Evolutionary conservation across 75 land plant genomes (phyloP).

Genomic region (Sequoiadendron giganteum): DNA sequence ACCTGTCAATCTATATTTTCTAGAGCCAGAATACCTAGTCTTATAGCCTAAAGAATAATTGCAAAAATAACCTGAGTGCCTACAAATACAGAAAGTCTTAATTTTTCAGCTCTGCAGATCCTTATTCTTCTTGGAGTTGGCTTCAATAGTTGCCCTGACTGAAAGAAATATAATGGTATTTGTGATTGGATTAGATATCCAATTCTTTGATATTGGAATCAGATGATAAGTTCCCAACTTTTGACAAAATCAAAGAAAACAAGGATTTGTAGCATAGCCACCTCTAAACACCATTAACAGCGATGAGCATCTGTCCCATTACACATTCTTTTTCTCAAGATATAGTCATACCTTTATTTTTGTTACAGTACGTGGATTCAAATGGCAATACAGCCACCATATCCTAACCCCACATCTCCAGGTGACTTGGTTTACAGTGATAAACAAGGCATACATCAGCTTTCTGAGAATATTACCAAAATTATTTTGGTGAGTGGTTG

Average conservation of each 20-base stretch:
- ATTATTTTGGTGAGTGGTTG: not conserved
- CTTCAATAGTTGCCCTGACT: not conserved
- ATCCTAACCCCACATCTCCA: not conserved
- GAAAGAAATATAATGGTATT: not conserved
- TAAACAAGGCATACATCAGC: not conserved
- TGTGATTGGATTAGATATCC: not conserved
- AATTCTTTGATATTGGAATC: not conserved
- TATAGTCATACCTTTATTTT: not conserved
- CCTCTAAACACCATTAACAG: not conserved
- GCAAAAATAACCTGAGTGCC: not conserved
- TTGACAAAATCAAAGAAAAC: not conserved
- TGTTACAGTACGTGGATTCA: not conserved
- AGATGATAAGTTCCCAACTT: not conserved
- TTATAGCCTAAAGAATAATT: not conserved
- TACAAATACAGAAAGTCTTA: not conserved
- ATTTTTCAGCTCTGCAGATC: not conserved
- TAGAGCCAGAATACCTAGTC: not conserved
- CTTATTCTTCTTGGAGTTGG: not conserved
- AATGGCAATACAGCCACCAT: not conserved
- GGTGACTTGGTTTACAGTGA: not conserved
- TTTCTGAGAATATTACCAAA: not conserved
- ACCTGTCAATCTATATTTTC: not conserved
- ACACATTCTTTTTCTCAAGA: not conserved
- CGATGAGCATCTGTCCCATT: not conserved
- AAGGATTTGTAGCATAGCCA: not conserved